Base-by-base conservation (phyloP, 169 alveolate species). In the Eimeria sp. region DNA sequence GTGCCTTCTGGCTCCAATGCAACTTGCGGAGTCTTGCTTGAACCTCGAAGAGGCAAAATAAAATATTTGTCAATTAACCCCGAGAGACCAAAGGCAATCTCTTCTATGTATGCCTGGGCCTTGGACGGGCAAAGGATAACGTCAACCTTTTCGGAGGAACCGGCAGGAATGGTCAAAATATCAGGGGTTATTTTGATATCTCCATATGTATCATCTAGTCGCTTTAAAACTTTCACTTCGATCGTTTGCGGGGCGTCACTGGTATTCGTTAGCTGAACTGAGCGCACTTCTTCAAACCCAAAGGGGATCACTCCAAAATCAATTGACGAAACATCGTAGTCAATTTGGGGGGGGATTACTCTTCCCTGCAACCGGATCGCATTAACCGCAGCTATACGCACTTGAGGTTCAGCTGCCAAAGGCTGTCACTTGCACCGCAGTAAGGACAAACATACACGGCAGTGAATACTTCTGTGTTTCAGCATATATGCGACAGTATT, bases 311-410 rank as follows among this genome's bases (percentile, higher is more conserved):
- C 96, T 33, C 99, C 99, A 93, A 98, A 99, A 89, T 98, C 98
- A 72, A 99, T 98, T 82, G 98, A 97, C 83, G 98, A 99, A 74
- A 97, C 98, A 95, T 98, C 98, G 96, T 98, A 98, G 85, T 97
- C 97, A 96, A 99, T 98, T 40, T 99, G 97, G 11, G 99, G 99
- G n/a, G 99, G 99, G 27, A 98, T 98, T 6, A 98, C 99, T 95
- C 98, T 99, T 4, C 99, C 99, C 97, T 98, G 98, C 62, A 78
- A 14, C 30, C 88, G 27, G 52, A 78, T 11, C 14, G 30, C 23
- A 46, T 13, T 10, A n/a, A 68, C n/a, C 9, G 71, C 49, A 52
- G 2, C 4, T 27, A 27, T 20, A 52, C 71, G 49, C 88, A n/a
- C 49, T 46, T 30, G 68, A 25, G 27, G 43, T 23, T 40, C 64